Conservation (phyloP, 345 rosid genomes). For the Aurinia saxatilis region DNA sequence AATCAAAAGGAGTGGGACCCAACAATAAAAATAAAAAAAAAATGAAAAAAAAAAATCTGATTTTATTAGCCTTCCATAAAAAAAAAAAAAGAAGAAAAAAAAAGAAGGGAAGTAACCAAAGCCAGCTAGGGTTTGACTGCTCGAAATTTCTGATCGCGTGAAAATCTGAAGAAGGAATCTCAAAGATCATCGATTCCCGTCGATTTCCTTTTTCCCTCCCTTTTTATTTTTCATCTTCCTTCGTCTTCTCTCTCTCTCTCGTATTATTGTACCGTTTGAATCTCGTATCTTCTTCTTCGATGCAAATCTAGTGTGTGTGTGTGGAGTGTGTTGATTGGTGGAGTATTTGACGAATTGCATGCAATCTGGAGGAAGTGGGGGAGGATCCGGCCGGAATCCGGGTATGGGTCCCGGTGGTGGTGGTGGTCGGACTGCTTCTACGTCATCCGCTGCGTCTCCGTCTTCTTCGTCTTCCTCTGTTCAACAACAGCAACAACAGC, state of each 20-base stretch:
- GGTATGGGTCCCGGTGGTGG: constrained; percentile 51
- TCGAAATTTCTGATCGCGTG: constrained; percentile 37
- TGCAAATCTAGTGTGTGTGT: constrained; percentile 26
- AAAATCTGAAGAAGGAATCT: constrained; percentile 32
- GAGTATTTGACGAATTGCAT: constrained; percentile 37
- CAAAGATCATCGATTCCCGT: constrained; percentile 33
- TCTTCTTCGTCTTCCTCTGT: constrained; percentile 93
- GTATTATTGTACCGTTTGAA: constrained; percentile 21
- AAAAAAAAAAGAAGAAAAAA: not conserved
- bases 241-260: not conserved
- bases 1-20: not conserved
- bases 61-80: not conserved
- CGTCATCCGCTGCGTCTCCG: constrained; percentile 93
- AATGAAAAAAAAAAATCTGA: not conserved
- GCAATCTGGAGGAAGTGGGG: constrained; percentile 84
- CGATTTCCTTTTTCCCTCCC: constrained; percentile 32
- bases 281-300: constrained; percentile 29
- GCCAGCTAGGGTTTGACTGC: constrained; percentile 51
- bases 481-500: constrained; percentile 58
- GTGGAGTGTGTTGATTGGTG: not conserved
- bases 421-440: constrained; percentile 82
- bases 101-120: constrained; percentile 3
- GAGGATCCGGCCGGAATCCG: constrained; percentile 74
- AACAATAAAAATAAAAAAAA: not conserved
- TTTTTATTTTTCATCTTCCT: too few species aligned